These are phyloP conservation scores for Dioscorea cayenensis DNA, from an alignment of 116 monocot genomes.

Conservation along the genomic window DNA sequence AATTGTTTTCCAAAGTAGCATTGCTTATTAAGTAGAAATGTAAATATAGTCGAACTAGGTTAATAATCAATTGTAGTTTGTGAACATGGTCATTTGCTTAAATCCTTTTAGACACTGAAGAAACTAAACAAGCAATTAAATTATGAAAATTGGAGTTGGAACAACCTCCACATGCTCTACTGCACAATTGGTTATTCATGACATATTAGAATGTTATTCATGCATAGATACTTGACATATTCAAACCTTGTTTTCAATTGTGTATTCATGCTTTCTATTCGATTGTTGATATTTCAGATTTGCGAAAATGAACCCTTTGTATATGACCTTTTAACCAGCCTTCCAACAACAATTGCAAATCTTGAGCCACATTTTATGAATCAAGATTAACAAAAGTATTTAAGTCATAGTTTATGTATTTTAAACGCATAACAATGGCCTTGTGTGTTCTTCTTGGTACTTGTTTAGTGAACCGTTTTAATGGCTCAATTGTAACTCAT, in stretches of 20 bases:
- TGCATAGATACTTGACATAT: no score
- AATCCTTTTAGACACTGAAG: conserved; percentile 62
- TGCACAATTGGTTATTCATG: conserved; percentile 76
- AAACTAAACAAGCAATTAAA: conserved; percentile 80
- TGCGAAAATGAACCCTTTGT: conserved; percentile 94
- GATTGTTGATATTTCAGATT: conserved; percentile 38
- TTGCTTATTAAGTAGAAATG: no score
- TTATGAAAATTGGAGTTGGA: conserved; percentile 94
- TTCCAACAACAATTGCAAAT: conserved; percentile 67
- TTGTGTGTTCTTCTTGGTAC: no score
- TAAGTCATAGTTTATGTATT: not conserved
- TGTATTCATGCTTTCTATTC: not conserved
- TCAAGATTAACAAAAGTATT: conserved; percentile 31
- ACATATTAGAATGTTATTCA: no score
- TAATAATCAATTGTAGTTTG: no score
- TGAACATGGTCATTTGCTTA: not conserved
- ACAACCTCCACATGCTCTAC: conserved; percentile 84
- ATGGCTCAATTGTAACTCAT: no score
- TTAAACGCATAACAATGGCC: not conserved
- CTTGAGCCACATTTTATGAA: conserved; percentile 98
- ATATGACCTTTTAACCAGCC: conserved; percentile 71
- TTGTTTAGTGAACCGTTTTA: no score
- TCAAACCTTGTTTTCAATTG: no score
- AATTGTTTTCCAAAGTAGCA: no score
- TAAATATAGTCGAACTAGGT: no score